phyloP scores from a whole-genome alignment of 2,329 filamentous ascomycete species.

The Trichoderma sp. region DNA sequence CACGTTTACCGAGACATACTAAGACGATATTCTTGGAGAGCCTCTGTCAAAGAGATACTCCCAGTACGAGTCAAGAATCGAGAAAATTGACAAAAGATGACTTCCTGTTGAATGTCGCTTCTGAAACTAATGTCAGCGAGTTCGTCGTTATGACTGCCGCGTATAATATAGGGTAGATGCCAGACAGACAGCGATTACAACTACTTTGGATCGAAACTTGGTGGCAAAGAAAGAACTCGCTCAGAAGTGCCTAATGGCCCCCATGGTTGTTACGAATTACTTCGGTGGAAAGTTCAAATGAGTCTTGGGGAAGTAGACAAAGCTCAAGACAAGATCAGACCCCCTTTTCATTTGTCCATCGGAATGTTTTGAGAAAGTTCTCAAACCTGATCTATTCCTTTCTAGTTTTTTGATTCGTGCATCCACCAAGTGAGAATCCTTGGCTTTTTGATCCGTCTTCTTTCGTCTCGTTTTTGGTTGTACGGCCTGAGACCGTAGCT shows the following conservation, averaged over 20 bases:
- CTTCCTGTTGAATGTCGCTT: neutral
- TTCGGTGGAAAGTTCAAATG: neutral
- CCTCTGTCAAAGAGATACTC: neutral
- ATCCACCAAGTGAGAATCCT: neutral
- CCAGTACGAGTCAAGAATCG: neutral
- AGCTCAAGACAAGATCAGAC: neutral
- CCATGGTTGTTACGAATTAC: neutral
- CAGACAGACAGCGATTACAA: neutral
- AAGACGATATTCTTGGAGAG: neutral
- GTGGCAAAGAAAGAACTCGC: neutral
- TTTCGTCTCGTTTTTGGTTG: neutral
- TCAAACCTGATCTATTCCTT: neutral
- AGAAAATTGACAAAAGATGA: neutral
- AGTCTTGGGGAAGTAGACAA: neutral
- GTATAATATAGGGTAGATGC: neutral
- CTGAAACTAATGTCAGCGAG: too few species aligned
- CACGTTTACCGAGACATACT: neutral
- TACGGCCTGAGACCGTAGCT: neutral
- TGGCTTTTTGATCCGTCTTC: neutral
- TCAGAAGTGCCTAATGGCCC: too few species aligned
- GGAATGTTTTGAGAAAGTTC: neutral
- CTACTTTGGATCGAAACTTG: neutral
- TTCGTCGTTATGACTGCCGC: too few species aligned
- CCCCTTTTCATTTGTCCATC: neutral
- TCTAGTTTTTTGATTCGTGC: neutral